These are phyloP conservation scores for Fusarium aywerte DNA, from an alignment of 2,329 filamentous ascomycete genomes.

Conservation along the genomic window DNA sequence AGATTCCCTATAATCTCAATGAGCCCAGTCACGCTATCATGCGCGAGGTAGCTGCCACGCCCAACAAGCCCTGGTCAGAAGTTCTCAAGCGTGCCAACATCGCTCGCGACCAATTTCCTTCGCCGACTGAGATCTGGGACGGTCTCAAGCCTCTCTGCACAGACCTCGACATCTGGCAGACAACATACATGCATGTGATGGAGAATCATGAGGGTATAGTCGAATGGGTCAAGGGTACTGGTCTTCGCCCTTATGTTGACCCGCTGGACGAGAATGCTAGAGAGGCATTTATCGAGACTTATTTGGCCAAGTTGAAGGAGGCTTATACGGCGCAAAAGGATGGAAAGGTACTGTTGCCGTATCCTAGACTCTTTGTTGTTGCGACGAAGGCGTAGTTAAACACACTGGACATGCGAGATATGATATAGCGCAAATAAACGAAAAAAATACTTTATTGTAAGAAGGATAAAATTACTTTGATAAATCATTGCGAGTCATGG, in stretches of 20 bases:
- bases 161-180: conserved; percentile 64
- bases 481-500: too few species aligned
- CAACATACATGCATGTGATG: conserved; percentile 64
- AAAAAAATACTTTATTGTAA: not conserved
- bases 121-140: conserved; percentile 60
- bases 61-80: conserved; percentile 52
- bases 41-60: conserved; percentile 53
- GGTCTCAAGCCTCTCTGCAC: conserved; percentile 56
- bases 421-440: not conserved
- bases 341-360: conserved; percentile 65
- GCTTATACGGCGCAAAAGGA: conserved; percentile 59
- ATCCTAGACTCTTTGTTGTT: conserved; percentile 67
- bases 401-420: rapidly evolving
- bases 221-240: conserved; percentile 69
- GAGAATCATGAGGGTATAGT: conserved; percentile 61
- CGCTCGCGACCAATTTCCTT: conserved; percentile 61
- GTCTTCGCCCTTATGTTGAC: conserved; percentile 65
- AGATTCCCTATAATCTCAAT: conserved; percentile 60
- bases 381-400: conserved; percentile 43
- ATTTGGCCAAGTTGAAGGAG: conserved; percentile 56
- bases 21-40: conserved; percentile 63
- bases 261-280: conserved; percentile 55
- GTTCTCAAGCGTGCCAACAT: conserved; percentile 47
- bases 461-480: not conserved
- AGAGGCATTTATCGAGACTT: conserved; percentile 58